Evolutionary conservation across 495 filamentous ascomycete species (phyloP), one percentile per base, ranked within the genome.

Genomic region (Aspergillus ellipticus): DNA sequence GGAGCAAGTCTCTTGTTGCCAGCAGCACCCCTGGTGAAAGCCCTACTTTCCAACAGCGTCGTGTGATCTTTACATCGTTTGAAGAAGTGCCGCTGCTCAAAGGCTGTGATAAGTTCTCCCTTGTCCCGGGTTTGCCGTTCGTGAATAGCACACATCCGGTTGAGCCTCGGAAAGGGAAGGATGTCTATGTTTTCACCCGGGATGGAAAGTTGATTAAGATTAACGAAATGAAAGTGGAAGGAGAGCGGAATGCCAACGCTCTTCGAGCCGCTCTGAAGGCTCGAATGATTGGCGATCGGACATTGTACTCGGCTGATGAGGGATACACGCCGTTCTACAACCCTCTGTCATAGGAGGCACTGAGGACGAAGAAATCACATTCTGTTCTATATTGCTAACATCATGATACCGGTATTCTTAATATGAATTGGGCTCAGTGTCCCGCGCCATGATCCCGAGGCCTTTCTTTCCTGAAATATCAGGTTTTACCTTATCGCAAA

Each of bases 191-290:
- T 4, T 78, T 63, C 31, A 75, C 73, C 6, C 56, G 42, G 3
- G 74, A 78, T 52, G 59, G 63, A 2, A 76, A 69, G 49, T 48
- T 73, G 2, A 42, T 77, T 31, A 69, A 67, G 26, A 63, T 78
- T n/a, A 62, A 71, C 17, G 51, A 64, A 16, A 69, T 78, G 66
- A 78, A 77, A 57, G 74, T 78, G 17, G 73, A 78, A 65, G 75
- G 73, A 2, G 68, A 74, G 22, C 61, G 59, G 22, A 65, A 65
- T 31, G 63, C 69, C 19, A 72, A 74, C 24, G 74, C 66, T 2
- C 59, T 73, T 24, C 64, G 66, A 17, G 75, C 74, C 48, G 75
- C 75, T 24, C 61, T 70, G 19, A 78, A 74, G 53, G 74, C 74
- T 43, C 69, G 66, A 16, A 74, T 78, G 74, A 58, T 77, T 39